Base-by-base conservation (phyloP, 2,329 filamentous ascomycete species). In the Triangularia verruculosa region DNA sequence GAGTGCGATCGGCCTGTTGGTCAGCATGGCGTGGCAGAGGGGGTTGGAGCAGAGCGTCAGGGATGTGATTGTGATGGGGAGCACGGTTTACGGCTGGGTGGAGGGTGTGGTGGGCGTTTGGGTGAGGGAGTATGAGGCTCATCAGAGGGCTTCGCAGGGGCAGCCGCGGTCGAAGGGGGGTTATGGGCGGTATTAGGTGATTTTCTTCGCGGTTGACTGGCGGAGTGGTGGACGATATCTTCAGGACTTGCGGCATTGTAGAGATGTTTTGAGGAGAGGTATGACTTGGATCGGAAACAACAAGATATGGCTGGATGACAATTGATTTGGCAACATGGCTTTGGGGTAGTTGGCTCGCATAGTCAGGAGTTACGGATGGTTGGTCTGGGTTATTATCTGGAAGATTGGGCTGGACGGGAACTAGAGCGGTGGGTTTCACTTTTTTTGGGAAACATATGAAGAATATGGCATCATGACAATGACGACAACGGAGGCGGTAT, bases 31-130 rank as follows among this genome's bases (percentile, higher is more conserved):
- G 3, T 89, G 83, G 75, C 86, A 88, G 72, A 79, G 91, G 2
- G 88, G 92, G 0, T 73, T 89, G 15, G 85, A 86, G 67, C 86
- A 86, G 63, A 88, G 88, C 67, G 77, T 84, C 13, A 79, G 82
- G 65, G 91, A 95, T 75, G 70, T 78, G 12, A 76, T 78, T 65
- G 83, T 30, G 78, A 72, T 9, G 71, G 76, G 62, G 79, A 78
- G 70, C 52, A 6, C 15, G 1, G 6, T 82, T n/a, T 71, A 74
- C 24, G 80, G 78, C 6, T 84, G 83, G 70, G 75, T 77, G 52
- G 73, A 77, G 13, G 78, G 82, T 57, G 74, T 85, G 60, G 82
- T 77, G 72, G 79, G 82, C 63, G 79, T 86, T 47, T 88, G 85
- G 83, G 72, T 81, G 69, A 73, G 75, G 62, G 86, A 88, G 74